Conservation (phyloP, 371 early-diverging fungal species). For the Amoeboradix gromovi region DNA sequence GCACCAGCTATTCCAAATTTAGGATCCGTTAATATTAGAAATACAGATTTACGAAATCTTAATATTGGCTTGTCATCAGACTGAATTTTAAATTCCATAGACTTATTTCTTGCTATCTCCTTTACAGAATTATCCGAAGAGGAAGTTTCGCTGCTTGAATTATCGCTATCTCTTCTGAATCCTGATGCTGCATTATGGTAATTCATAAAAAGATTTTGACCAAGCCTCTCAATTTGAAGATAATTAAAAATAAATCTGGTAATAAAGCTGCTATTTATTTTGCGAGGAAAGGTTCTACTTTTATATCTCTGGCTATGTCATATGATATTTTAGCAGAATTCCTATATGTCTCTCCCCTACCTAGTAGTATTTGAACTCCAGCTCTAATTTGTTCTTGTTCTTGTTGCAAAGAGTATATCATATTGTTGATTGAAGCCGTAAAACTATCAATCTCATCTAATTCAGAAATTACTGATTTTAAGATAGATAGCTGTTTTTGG, state of each 20-base stretch:
- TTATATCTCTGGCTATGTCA: not conserved
- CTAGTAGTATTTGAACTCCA: not conserved
- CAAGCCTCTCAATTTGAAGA: not conserved
- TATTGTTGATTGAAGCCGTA: too few relatives aligned
- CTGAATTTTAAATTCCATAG: not conserved
- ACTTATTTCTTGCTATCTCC: not conserved
- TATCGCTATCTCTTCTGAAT: too few relatives aligned
- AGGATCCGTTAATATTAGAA: not conserved
- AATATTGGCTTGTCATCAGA: not conserved
- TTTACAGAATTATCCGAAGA: not conserved
- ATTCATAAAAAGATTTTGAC: not conserved
- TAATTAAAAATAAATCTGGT: too few relatives aligned
- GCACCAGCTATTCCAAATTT: not conserved
- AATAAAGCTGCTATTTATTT: too few relatives aligned
- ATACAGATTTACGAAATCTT: not conserved
- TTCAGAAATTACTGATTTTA: too few relatives aligned
- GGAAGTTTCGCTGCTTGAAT: too few relatives aligned
- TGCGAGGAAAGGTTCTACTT: not conserved
- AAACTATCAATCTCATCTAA: too few relatives aligned
- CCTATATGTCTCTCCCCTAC: too few relatives aligned
- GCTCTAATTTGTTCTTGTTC: not conserved
- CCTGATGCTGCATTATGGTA: not conserved
- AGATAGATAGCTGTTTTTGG: too few relatives aligned
- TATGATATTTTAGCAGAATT: too few relatives aligned
- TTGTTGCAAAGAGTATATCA: not conserved